These are phyloP conservation scores for Podaxis sp. DNA, from an alignment of 768 basidiomycete species.

Conservation along the genomic window DNA sequence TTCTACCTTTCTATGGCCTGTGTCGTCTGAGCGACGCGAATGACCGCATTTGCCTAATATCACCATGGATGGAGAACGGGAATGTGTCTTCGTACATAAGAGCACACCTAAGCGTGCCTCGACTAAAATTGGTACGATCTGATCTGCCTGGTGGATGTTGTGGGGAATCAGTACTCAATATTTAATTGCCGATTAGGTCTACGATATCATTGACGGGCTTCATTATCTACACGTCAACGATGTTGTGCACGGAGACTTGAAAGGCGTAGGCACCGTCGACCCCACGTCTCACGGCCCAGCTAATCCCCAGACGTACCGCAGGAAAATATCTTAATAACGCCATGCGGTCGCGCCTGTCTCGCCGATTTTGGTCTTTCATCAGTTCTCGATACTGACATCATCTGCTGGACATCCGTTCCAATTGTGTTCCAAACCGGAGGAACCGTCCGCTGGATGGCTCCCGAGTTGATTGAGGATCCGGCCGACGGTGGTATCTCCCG, in stretches of 20 bases:
- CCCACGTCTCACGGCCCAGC: not conserved
- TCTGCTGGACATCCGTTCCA: slow-evolving; percentile 19
- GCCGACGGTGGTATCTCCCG: not conserved
- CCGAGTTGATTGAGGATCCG: slow-evolving; percentile 21
- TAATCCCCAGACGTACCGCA: not conserved
- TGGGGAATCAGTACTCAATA: no score
- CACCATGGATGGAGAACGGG: no score
- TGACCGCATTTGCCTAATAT: no score
- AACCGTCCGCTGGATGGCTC: slow-evolving; percentile 24
- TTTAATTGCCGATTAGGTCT: not conserved
- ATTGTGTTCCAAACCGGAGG: slow-evolving; percentile 17
- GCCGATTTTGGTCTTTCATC: slow-evolving; percentile 26
- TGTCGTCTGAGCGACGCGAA: not conserved
- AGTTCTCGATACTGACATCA: slow-evolving; percentile 19
- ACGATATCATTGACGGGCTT: slow-evolving; percentile 17
- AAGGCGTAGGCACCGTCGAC: slow-evolving; percentile 16
- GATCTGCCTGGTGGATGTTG: no score
- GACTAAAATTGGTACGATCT: no score
- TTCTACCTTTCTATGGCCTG: slow-evolving; percentile 15
- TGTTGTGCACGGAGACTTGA: slow-evolving; percentile 24
- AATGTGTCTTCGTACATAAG: no score
- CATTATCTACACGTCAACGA: slow-evolving; percentile 15
- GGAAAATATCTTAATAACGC: slow-evolving; percentile 26
- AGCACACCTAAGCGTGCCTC: no score
- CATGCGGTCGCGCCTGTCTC: slow-evolving; percentile 20